phyloP scores from a whole-genome alignment of 139 green algal species.

The Choricystis sp. region DNA sequence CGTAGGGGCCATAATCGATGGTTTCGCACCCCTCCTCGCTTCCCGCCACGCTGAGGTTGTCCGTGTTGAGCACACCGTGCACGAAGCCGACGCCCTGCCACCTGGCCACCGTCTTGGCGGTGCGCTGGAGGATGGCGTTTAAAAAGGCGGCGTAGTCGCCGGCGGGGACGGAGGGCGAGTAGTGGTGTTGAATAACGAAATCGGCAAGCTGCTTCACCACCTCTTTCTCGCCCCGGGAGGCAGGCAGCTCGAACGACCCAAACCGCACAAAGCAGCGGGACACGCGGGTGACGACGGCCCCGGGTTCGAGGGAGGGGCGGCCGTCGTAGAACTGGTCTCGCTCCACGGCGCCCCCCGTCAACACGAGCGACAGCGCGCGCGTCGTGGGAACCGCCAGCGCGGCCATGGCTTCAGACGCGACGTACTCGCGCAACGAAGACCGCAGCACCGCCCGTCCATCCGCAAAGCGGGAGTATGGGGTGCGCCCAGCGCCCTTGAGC shows the following conservation, averaged over 20 bases:
- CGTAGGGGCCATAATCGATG: slow-evolving; percentile 46
- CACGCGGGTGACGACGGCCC: slow-evolving; percentile 68
- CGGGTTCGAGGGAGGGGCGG: slow-evolving; percentile 29
- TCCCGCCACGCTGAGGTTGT: slow-evolving; percentile 86
- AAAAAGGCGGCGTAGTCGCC: slow-evolving; percentile 44
- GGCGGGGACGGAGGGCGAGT: slow-evolving; percentile 5
- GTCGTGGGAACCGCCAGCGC: slow-evolving; percentile 81
- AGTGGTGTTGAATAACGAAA: slow-evolving; percentile 75
- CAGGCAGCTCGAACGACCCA: slow-evolving; percentile 81
- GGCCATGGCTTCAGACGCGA: slow-evolving; percentile 75
- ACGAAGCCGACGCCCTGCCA: slow-evolving; percentile 82
- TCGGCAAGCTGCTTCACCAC: slow-evolving; percentile 49
- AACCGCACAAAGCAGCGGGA: slow-evolving; percentile 77
- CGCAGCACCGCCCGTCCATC: slow-evolving; percentile 83
- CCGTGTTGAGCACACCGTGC: slow-evolving; percentile 91
- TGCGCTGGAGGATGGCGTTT: slow-evolving; percentile 41
- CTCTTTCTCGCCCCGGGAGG: slow-evolving; percentile 14
- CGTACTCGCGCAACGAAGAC: slow-evolving; percentile 67
- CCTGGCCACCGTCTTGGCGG: slow-evolving; percentile 49
- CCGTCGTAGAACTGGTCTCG: slow-evolving; percentile 71
- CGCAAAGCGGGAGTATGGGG: slow-evolving; percentile 74
- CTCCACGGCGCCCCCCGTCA: slow-evolving; percentile 58
- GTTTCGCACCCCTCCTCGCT: too few relatives aligned
- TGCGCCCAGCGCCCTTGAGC: slow-evolving; percentile 87
- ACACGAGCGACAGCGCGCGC: slow-evolving; percentile 64